Percentiles rank a stretch among this genome's conserved stretches.
Evolutionary conservation across 1,139 yeast species (phyloP).

Genomic region (Geotrichum aggregatum): DNA sequence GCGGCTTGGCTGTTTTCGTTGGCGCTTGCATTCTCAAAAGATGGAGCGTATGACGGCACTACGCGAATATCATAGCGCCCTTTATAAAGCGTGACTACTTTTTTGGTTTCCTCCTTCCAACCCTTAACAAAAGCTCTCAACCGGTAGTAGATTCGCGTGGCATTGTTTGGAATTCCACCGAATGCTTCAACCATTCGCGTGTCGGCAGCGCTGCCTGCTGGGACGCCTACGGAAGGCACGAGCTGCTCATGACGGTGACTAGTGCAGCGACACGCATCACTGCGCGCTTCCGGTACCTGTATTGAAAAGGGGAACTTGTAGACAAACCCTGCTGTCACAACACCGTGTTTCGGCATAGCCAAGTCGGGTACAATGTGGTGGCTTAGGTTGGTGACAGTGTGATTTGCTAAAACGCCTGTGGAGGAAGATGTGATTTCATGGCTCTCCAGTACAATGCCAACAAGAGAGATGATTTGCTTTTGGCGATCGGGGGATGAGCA

Average conservation of each 20-base stretch:
- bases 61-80: neutral
- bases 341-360: slow-evolving; percentile 19
- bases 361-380: slow-evolving; percentile 17
- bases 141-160: slow-evolving; percentile 4
- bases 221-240: neutral
- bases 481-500: neutral
- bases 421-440: slow-evolving; percentile 1
- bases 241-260: no score
- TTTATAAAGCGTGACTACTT: neutral
- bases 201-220: neutral
- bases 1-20: no score
- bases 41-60: neutral
- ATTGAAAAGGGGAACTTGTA: slow-evolving; percentile 18
- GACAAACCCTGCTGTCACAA: slow-evolving; percentile 12
- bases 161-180: slow-evolving; percentile 1
- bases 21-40: neutral
- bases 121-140: slow-evolving; percentile 2
- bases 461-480: slow-evolving; percentile 8
- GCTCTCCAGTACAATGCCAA: slow-evolving; percentile 5
- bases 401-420: neutral
- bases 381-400: neutral
- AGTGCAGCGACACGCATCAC: no score
- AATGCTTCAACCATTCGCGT: neutral
- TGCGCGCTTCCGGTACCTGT: slow-evolving; percentile 9
- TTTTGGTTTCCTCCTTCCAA: neutral